Evolutionary conservation across 352 stramenopile species (phyloP).

Genomic region (Phytophthora fragariae): DNA sequence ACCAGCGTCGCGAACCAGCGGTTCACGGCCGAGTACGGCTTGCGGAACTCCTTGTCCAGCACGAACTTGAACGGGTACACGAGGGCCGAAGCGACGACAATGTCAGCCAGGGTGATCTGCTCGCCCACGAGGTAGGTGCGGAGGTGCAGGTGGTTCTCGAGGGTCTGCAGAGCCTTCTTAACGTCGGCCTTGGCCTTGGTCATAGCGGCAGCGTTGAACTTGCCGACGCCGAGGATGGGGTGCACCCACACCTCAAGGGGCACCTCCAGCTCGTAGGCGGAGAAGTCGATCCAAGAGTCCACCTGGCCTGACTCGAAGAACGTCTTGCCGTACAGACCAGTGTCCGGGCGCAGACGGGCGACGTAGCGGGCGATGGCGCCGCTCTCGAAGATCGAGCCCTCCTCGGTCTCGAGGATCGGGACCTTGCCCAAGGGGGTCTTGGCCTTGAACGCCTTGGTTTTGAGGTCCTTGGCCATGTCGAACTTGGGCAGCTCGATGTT

Average conservation of each 20-base stretch:
- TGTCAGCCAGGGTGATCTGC: conserved; percentile 95
- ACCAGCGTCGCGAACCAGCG: conserved; percentile 95
- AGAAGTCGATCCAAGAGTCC: conserved; percentile 95
- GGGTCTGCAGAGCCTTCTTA: conserved; percentile 80
- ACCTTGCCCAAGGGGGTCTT: conserved; percentile 94
- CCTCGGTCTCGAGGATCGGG: conserved; percentile 83
- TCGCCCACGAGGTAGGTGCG: conserved; percentile 94
- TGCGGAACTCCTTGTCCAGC: conserved; percentile 90
- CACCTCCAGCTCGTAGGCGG: conserved; percentile 91
- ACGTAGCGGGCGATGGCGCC: conserved; percentile 95
- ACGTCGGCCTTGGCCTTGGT: conserved; percentile 93
- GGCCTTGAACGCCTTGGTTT: conserved; percentile 73
- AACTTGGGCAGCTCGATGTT: conserved; percentile 85
- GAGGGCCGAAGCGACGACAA: conserved; percentile 87
- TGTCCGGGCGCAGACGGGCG: conserved; percentile 88
- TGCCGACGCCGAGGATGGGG: conserved; percentile 83
- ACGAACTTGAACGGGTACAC: conserved; percentile 97
- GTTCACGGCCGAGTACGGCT: conserved; percentile 87
- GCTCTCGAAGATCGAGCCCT: conserved; percentile 88
- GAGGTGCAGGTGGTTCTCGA: conserved; percentile 90
- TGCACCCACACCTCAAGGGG: conserved; percentile 90
- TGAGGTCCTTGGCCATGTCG: conserved; percentile 61
- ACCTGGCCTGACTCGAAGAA: conserved; percentile 94
- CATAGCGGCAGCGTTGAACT: conserved; percentile 77
- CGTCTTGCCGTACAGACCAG: conserved; percentile 85